These are phyloP conservation scores for Tulasnella sp. DNA, from an alignment of 768 basidiomycete species.

Conservation along the genomic window DNA sequence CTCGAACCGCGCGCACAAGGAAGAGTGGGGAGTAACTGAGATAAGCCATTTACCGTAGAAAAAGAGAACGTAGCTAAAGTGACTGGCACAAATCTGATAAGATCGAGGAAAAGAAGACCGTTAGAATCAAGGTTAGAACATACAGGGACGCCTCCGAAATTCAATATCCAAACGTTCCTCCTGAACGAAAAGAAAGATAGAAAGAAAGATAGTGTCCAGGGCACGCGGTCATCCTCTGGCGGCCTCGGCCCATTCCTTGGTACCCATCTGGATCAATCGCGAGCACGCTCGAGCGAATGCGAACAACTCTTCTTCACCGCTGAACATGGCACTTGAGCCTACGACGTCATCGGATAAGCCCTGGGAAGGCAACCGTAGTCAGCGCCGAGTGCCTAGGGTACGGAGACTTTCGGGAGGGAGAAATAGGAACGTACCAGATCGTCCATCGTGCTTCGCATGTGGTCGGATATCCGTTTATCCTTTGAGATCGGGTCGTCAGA, in stretches of 20 bases:
- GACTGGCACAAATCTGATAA: too few species aligned
- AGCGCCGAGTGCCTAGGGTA: neutral
- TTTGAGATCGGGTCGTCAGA: conserved; percentile 38
- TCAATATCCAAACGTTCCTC: too few species aligned
- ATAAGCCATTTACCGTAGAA: too few species aligned
- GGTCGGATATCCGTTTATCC: conserved; percentile 45
- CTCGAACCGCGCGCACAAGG: too few species aligned
- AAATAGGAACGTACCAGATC: conserved; percentile 52
- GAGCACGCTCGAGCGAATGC: conserved; percentile 93
- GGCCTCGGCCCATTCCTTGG: conserved; percentile 63
- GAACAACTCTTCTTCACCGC: conserved; percentile 93
- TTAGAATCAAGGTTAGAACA: too few species aligned
- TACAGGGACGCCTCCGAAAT: too few species aligned
- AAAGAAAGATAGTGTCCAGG: too few species aligned
- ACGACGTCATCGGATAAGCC: conserved; percentile 66
- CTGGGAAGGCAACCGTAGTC: conserved; percentile 30
- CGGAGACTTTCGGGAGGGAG: neutral
- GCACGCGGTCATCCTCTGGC: neutral
- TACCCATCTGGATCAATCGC: conserved; percentile 79
- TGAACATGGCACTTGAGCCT: conserved; percentile 79
- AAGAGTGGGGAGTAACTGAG: too few species aligned
- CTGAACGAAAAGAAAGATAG: too few species aligned
- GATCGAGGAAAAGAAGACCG: too few species aligned
- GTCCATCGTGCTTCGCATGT: conserved; percentile 91
- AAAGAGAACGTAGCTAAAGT: too few species aligned